phyloP scores from a whole-genome alignment of 306 rosid genomes.

The Quercus agrifolia region DNA sequence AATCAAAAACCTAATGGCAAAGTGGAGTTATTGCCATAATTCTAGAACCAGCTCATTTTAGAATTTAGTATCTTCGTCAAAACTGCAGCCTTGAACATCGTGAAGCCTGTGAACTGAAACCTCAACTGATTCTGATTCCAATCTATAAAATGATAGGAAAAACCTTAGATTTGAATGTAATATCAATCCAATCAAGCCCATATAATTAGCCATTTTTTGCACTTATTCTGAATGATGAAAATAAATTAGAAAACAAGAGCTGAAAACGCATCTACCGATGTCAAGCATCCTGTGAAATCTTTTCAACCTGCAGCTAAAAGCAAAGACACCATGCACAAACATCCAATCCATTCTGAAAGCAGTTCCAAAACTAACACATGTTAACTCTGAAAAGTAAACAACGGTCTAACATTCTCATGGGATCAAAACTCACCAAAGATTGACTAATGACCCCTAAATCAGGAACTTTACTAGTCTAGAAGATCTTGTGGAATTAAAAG shows the following conservation, averaged over 20 bases:
- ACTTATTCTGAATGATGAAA: no score
- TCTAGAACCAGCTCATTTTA: no score
- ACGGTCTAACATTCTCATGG: neutral
- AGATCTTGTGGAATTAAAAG: neutral
- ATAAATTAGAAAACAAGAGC: no score
- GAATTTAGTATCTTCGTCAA: no score
- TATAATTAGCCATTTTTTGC: no score
- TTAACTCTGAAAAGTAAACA: neutral
- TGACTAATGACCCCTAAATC: neutral
- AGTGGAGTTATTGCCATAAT: no score
- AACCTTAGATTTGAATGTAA: no score
- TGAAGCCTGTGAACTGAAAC: no score
- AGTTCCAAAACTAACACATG: neutral
- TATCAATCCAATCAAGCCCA: no score
- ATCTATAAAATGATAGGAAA: neutral
- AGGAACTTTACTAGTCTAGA: neutral
- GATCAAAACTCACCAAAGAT: neutral
- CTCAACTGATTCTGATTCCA: neutral
- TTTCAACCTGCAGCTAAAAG: neutral
- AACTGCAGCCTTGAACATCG: no score
- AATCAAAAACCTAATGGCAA: no score
- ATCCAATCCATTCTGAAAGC: neutral
- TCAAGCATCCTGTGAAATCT: neutral
- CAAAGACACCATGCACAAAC: neutral
- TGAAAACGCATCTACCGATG: no score